These are phyloP conservation scores for Phyllosticta citrichinensis DNA, from an alignment of 2,329 filamentous ascomycete genomes.

Conservation along the genomic window DNA sequence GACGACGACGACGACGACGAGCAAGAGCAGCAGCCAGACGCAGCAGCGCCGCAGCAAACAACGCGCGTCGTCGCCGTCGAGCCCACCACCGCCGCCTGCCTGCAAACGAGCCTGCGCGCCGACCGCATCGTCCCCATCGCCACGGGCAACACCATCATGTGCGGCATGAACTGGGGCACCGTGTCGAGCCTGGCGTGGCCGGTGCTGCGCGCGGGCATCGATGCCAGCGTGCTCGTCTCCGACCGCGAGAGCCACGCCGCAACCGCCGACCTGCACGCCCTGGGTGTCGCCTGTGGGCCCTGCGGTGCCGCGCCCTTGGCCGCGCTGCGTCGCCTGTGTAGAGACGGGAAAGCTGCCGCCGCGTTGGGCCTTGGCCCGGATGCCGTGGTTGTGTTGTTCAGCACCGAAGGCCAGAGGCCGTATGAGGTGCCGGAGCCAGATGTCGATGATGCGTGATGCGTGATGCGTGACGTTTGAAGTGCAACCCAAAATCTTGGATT, in stretches of 20 bases:
- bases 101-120: constrained; percentile 43
- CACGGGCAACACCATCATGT: constrained; percentile 60
- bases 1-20: too few species aligned
- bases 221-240: constrained; percentile 50
- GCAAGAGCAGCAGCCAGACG: too few species aligned
- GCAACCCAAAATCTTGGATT: background rate
- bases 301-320: constrained; percentile 52
- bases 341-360: constrained; percentile 22
- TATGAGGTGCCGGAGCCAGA: constrained; percentile 29
- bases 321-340: constrained; percentile 43
- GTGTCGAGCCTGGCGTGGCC: constrained; percentile 58
- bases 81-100: constrained; percentile 53
- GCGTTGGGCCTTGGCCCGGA: constrained; percentile 31
- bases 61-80: constrained; percentile 56
- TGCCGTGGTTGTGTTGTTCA: constrained; percentile 55
- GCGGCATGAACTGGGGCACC: constrained; percentile 63
- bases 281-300: constrained; percentile 46
- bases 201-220: constrained; percentile 46
- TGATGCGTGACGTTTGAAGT: background rate
- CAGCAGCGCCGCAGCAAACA: background rate
- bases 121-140: constrained; percentile 40
- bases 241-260: constrained; percentile 54
- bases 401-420: constrained; percentile 52
- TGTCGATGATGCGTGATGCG: background rate
- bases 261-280: constrained; percentile 41